Percentiles rank a stretch among this genome's conserved stretches.
Evolutionary conservation across 768 basidiomycete species (phyloP).

Genomic region (Boletus speciosus): DNA sequence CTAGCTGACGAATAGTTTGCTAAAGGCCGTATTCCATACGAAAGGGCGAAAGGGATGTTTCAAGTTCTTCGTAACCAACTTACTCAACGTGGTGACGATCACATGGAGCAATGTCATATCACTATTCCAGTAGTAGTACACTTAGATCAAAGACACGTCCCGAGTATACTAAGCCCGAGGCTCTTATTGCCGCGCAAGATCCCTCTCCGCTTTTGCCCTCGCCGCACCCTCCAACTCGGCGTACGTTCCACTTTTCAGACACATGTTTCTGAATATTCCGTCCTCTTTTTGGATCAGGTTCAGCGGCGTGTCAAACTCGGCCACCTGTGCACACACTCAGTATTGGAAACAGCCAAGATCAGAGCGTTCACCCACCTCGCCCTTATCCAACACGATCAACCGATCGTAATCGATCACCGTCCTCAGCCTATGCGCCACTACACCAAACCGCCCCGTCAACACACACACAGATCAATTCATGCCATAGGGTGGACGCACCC

Average conservation of each 20-base stretch:
- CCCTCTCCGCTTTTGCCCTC: conserved; percentile 36
- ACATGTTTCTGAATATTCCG: conserved; percentile 69
- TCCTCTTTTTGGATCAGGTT: conserved; percentile 60
- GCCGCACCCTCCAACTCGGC: conserved; percentile 58
- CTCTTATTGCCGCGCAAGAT: neutral
- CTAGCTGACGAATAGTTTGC: too few species aligned
- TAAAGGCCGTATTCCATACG: too few species aligned
- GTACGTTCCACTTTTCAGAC: conserved; percentile 65
- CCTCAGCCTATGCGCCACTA: conserved; percentile 66
- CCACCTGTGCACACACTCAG: conserved; percentile 32
- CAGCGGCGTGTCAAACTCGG: conserved; percentile 70
- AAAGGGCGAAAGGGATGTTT: too few species aligned
- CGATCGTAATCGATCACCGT: conserved; percentile 82
- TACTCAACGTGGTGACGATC: too few species aligned
- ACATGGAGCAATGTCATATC: too few species aligned
- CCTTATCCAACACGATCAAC: conserved; percentile 68
- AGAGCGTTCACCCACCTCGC: conserved; percentile 20
- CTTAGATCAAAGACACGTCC: too few species aligned
- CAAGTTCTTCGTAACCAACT: too few species aligned
- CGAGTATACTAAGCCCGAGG: too few species aligned
- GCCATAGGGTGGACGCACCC: conserved; percentile 38
- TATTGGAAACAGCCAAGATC: neutral
- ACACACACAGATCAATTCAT: too few species aligned
- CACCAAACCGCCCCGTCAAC: conserved; percentile 1
- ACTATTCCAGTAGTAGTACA: too few species aligned